Evolutionary conservation across 2,329 filamentous ascomycete genomes (phyloP).

Genomic region (Nakataea oryzae): DNA sequence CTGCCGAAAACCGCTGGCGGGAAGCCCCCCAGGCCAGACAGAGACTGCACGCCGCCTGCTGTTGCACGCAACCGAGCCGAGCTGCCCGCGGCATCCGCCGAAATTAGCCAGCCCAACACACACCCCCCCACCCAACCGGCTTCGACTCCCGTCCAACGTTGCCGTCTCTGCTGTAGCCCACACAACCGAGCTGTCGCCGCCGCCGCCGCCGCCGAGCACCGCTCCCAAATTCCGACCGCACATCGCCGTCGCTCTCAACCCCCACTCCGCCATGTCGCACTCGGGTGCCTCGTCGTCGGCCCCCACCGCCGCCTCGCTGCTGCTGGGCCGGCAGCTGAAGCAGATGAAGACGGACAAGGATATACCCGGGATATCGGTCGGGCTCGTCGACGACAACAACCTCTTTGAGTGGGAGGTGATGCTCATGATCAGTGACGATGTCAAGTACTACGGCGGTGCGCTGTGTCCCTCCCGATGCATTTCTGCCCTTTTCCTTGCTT

Average conservation of each 20-base stretch:
- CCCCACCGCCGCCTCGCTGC: slow-evolving; percentile 48
- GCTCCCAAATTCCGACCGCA: not conserved
- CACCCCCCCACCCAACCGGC: too few species aligned
- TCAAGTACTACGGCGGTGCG: slow-evolving; percentile 84
- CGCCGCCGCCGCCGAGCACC: not conserved
- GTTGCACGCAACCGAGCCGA: too few species aligned
- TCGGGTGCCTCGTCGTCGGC: slow-evolving; percentile 3
- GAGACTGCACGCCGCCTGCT: too few species aligned
- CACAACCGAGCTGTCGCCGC: not conserved
- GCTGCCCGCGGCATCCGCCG: not conserved
- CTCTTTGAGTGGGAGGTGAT: slow-evolving; percentile 98
- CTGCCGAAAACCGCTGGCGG: not conserved
- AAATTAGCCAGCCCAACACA: too few species aligned
- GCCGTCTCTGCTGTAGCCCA: not conserved
- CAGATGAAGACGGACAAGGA: slow-evolving; percentile 89
- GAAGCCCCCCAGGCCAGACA: not conserved
- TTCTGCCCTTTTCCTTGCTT: not conserved
- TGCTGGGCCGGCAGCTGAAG: slow-evolving; percentile 80
- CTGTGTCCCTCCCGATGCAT: slow-evolving; percentile 8
- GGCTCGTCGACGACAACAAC: slow-evolving; percentile 73
- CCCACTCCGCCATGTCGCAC: slow-evolving; percentile 3
- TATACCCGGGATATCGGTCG: slow-evolving; percentile 88
- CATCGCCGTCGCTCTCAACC: too few species aligned
- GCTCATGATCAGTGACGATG: slow-evolving; percentile 95
- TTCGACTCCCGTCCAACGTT: too few species aligned